These are phyloP conservation scores for Crithidia acanthocephali DNA, from an alignment of 208 protist species.

Conservation along the genomic window DNA sequence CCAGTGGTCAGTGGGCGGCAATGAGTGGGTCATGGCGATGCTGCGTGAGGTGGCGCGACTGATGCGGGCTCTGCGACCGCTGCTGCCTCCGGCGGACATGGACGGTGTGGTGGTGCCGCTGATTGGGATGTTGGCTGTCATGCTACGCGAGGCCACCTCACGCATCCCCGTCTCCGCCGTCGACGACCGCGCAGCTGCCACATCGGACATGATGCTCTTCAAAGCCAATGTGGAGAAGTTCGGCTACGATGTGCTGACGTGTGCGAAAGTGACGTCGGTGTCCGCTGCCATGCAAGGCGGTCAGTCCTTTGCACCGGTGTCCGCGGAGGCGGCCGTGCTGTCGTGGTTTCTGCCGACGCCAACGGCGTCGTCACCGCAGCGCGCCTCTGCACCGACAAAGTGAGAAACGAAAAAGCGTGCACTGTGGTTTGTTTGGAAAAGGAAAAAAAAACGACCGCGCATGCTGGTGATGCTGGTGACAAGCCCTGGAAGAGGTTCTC, in stretches of 20 bases:
- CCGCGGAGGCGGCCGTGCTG: slow-evolving; percentile 65
- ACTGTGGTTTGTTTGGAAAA: no score
- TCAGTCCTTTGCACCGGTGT: slow-evolving; percentile 39
- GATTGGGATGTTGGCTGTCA: slow-evolving; percentile 61
- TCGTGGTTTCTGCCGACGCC: slow-evolving; percentile 66
- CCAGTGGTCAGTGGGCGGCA: slow-evolving; percentile 57
- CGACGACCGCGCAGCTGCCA: slow-evolving; percentile 39
- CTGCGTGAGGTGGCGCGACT: slow-evolving; percentile 83
- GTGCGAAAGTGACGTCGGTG: slow-evolving; percentile 51
- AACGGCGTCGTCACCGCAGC: not conserved
- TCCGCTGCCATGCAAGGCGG: slow-evolving; percentile 38
- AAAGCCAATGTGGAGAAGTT: slow-evolving; percentile 92
- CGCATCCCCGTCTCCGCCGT: slow-evolving; percentile 36
- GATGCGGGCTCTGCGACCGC: slow-evolving; percentile 60
- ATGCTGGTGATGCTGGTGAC: no score
- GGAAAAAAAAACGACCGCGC: no score
- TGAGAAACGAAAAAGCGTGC: slow-evolving; percentile 2
- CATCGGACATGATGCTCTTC: slow-evolving; percentile 86
- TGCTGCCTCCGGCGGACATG: slow-evolving; percentile 67
- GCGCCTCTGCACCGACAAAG: slow-evolving; percentile 4
- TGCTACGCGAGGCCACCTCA: slow-evolving; percentile 64
- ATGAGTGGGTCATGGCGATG: slow-evolving; percentile 92
- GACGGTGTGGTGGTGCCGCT: slow-evolving; percentile 78
- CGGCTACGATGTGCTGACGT: slow-evolving; percentile 85
- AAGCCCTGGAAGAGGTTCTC: no score